Percentiles rank a stretch among this genome's conserved stretches.
Conservation (phyloP, 768 basidiomycete species). For the Leucocoprinus birnbaumii region DNA sequence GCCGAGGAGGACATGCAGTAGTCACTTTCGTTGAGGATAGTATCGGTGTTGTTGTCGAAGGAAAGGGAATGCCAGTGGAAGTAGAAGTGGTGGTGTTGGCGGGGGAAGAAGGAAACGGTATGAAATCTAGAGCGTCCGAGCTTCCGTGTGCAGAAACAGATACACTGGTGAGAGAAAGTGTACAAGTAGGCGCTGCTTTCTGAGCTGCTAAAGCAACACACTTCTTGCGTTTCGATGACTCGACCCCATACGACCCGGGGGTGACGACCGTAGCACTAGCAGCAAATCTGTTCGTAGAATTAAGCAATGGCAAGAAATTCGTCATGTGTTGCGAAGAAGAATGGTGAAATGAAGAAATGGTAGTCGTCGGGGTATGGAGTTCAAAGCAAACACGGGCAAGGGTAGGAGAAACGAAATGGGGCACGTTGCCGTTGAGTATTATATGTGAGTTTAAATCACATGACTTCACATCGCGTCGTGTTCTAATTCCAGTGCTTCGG, state of each 20-base stretch:
- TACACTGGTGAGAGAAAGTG: constrained; percentile 8
- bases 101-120: constrained; percentile 5
- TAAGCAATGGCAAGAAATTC: background rate
- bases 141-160: constrained; percentile 1
- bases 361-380: background rate
- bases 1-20: background rate
- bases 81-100: no score
- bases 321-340: no score
- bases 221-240: constrained; percentile 5
- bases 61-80: background rate
- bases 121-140: background rate
- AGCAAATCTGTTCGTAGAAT: background rate
- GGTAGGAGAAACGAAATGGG: background rate
- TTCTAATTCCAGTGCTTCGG: no score
- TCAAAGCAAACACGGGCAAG: background rate
- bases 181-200: constrained; percentile 9
- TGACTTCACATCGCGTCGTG: background rate
- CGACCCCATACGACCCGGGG: background rate
- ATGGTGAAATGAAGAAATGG: background rate
- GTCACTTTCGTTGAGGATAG: background rate
- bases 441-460: background rate
- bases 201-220: background rate
- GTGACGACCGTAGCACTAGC: no score
- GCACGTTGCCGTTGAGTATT: background rate
- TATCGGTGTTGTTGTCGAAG: background rate